Percentiles rank a stretch among this genome's conserved stretches.
Conservation (phyloP, 345 rosid genomes). For the Kernera saxatilis region DNA sequence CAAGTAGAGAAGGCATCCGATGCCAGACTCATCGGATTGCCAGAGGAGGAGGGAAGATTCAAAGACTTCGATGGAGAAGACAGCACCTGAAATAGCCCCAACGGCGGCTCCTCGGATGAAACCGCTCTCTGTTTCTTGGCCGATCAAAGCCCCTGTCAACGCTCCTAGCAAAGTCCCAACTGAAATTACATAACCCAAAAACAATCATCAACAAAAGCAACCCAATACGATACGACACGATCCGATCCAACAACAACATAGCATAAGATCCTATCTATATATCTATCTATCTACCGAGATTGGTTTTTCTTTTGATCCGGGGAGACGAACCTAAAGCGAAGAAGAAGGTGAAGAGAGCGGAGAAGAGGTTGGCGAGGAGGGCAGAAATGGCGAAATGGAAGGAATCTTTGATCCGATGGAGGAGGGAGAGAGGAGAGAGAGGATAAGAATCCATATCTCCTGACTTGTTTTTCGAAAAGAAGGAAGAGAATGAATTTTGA, state of each 20-base stretch:
- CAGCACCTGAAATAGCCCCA: conserved; percentile 97
- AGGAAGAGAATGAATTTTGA: neutral
- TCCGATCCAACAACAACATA: too few relatives aligned
- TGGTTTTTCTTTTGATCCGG: neutral
- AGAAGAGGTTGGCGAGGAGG: conserved; percentile 71
- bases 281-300: too few relatives aligned
- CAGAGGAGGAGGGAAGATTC: conserved; percentile 93
- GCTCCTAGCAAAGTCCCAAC: conserved; percentile 97
- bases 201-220: neutral
- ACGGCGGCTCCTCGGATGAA: conserved; percentile 94
- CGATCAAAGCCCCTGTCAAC: conserved; percentile 95
- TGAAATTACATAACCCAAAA: conserved; percentile 9
- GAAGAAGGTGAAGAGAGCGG: conserved; percentile 94
- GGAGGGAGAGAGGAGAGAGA: conserved; percentile 19
- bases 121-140: conserved; percentile 98
- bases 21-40: conserved; percentile 92
- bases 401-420: conserved; percentile 51
- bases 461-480: neutral
- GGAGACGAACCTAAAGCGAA: conserved; percentile 78
- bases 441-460: neutral
- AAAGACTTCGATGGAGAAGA: conserved; percentile 94
- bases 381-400: conserved; percentile 63
- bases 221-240: too few relatives aligned
- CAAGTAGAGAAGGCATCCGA: conserved; percentile 86
- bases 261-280: too few relatives aligned